These are phyloP conservation scores for Bretschneidera sinensis DNA, from an alignment of 345 rosid species.

Conservation along the genomic window DNA sequence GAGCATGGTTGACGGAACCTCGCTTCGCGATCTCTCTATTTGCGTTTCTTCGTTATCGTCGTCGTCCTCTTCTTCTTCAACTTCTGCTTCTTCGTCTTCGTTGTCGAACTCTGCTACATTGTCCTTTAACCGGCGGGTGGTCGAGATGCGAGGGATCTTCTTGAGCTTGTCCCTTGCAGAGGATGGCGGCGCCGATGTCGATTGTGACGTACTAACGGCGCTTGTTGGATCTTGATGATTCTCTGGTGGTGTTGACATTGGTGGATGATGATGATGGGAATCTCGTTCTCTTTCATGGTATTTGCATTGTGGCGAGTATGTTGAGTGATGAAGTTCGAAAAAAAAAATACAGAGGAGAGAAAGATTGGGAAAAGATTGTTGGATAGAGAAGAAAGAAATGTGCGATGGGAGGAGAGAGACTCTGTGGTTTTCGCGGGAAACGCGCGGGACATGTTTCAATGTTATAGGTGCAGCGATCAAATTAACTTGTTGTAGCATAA, in stretches of 20 bases:
- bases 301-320: not conserved
- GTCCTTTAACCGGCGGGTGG: slow-evolving; percentile 24
- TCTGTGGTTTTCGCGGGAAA: too few relatives aligned
- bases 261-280: slow-evolving; percentile 9
- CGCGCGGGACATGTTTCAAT: too few relatives aligned
- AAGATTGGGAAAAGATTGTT: slow-evolving; percentile 7
- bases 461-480: too few relatives aligned
- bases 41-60: slow-evolving; percentile 4
- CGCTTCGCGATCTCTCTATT: slow-evolving; percentile 5
- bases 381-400: too few relatives aligned
- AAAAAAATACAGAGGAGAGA: slow-evolving; percentile 12
- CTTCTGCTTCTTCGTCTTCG: slow-evolving; percentile 14
- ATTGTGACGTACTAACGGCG: slow-evolving; percentile 10
- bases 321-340: slow-evolving; percentile 4
- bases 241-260: slow-evolving; percentile 27
- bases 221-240: slow-evolving; percentile 21
- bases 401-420: too few relatives aligned
- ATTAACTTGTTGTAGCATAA: too few relatives aligned
- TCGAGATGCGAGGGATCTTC: slow-evolving; percentile 60
- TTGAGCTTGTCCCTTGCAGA: slow-evolving; percentile 40
- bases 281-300: slow-evolving; percentile 1
- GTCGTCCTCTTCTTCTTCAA: not conserved
- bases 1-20: slow-evolving; percentile 36
- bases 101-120: slow-evolving; percentile 12
- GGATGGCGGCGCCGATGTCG: slow-evolving; percentile 19